Evolutionary conservation across 805 yeast genomes (phyloP), one percentile per base, ranked within the genome.

Genomic region (Ogataea philodendri): DNA sequence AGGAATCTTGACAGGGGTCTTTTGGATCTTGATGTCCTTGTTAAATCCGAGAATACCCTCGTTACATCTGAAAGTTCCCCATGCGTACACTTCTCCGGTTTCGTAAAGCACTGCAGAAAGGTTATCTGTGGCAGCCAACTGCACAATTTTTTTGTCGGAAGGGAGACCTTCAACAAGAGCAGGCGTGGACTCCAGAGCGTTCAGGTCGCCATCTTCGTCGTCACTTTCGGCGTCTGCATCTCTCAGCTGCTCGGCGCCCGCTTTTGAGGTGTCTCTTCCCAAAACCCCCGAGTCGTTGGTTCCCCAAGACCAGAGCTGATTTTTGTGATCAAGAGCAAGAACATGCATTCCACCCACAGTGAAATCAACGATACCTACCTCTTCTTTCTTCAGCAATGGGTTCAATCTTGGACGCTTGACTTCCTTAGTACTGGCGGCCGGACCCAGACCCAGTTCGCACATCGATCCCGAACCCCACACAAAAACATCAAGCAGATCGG

Each of bases 401-500:
- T 89, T 93, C 56, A 90, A 67, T 48, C 99, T 75, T 11, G 99
- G 99, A 56, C 99, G 78, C 55, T 93, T 93, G 14, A 93, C 96
- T 59, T 89, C 96, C 42, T 88, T 87, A 22, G 87, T 90, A 47
- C 74, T 82, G 2, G 95, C 86, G n/a, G 69, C 74, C 7, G 97
- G 97, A 1, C 98, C 99, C n/a, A 93, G 68, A 1, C 99, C 99
- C 18, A 93, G 70, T 59, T 93, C 98, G 67, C 97, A 88, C 93
- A 93, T 90, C 1, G 95, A 81, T 2, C 98, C 98, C 2, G 94
- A 76, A 25, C 99, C 99, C 84, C 95, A 93, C 22, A 86, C 94
- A 57, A 84, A 90, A 3, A 93, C 69, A 54, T 88, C 93, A 35
- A 90, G 63, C 14, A 74, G 70, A 16, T 66, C 63, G 2, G 67